Percentiles rank a stretch among this genome's conserved stretches.
Conservation (phyloP, 805 yeast species). For the Sugiyamaella lignohabitans region DNA sequence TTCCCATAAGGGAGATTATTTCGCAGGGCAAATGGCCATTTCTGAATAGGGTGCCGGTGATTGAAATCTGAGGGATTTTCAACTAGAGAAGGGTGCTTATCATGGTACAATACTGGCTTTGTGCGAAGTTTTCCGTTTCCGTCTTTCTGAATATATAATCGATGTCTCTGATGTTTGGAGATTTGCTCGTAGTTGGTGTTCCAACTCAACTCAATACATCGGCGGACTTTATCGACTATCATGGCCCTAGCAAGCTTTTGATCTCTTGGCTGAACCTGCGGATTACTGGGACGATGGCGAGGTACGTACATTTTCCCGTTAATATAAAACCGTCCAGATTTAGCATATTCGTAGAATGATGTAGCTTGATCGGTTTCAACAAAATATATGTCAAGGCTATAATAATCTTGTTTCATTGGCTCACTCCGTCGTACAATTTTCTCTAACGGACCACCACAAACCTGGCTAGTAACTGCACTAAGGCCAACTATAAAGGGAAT, state of each 20-base stretch:
- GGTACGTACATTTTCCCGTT: background rate
- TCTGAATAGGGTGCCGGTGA: too few relatives aligned
- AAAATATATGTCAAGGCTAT: background rate
- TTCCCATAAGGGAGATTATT: background rate
- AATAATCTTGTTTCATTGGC: background rate
- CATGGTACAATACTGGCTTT: background rate
- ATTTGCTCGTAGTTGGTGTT: background rate
- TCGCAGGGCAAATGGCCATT: background rate
- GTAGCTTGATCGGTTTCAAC: background rate
- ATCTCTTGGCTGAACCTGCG: background rate
- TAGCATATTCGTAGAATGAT: background rate
- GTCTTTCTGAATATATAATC: background rate
- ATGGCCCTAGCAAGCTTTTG: background rate
- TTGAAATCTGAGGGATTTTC: too few relatives aligned
- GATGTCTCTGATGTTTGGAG: background rate
- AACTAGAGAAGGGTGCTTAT: background rate
- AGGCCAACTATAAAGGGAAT: constrained; percentile 3
- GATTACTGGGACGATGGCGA: background rate
- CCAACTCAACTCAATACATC: background rate
- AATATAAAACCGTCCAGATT: background rate
- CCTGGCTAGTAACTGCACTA: constrained; percentile 5
- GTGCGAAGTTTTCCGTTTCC: background rate
- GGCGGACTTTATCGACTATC: background rate
- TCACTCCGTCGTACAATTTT: constrained; percentile 3
- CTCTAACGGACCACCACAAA: constrained; percentile 14